A percentile compares a stretch with the other conserved stretches of the same genome.
Evolutionary conservation across 228 moss, liverwort and hornwort genomes (phyloP).

Genomic region (Sphagnum magellanicum): DNA sequence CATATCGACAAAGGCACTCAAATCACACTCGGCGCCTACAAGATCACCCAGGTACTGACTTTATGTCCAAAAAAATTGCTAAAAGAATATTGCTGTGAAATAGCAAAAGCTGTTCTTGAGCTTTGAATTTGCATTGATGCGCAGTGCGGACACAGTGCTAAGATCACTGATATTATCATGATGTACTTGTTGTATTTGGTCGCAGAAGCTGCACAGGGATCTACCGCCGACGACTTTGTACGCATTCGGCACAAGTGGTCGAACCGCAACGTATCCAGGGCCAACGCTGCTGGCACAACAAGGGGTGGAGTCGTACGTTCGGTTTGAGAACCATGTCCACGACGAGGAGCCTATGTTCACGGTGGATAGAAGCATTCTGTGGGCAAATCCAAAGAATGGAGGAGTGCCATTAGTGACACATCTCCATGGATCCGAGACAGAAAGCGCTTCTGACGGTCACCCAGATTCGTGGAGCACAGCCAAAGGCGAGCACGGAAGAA

Average conservation of each 20-base stretch:
- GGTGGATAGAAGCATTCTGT: constrained; percentile 9
- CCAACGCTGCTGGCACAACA: constrained; percentile 26
- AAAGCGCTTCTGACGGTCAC: constrained; percentile 32
- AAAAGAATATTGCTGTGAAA: no score
- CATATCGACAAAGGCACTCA: constrained; percentile 10
- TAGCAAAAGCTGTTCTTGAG: no score
- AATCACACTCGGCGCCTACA: constrained; percentile 43
- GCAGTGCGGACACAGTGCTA: no score
- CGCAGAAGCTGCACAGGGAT: constrained; percentile 42
- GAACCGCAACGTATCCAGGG: constrained; percentile 32
- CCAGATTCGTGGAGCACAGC: constrained; percentile 26
- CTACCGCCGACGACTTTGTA: constrained; percentile 36
- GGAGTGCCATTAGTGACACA: constrained; percentile 58
- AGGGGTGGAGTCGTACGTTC: constrained; percentile 6
- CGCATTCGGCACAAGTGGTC: constrained; percentile 19
- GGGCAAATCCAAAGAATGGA: constrained; percentile 17
- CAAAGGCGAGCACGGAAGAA: constrained; percentile 10
- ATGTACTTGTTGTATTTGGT: neutral
- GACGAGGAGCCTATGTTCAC: constrained; percentile 5
- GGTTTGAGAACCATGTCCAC: constrained; percentile 39
- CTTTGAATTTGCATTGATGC: no score
- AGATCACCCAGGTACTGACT: constrained; percentile 33
- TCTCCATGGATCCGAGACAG: constrained; percentile 40
- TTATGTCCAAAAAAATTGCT: no score
- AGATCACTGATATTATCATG: no score